Base-by-base conservation (phyloP, 805 yeast genomes). In the Hanseniaspora vineae region DNA sequence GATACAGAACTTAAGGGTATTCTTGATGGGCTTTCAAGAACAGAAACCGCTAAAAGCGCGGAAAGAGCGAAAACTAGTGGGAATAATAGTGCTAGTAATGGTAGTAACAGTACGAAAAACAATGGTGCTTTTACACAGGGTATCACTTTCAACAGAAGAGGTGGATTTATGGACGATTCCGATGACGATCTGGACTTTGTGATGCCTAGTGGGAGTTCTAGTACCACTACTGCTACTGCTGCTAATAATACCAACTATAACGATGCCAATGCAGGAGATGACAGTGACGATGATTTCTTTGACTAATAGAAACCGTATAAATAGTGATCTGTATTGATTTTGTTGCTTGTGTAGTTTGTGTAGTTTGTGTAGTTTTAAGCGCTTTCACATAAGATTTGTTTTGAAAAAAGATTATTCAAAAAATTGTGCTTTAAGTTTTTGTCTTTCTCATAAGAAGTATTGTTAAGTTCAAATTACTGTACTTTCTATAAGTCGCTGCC, bases 1-100 rank as follows among this genome's bases (percentile, higher is more conserved):
- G 97, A 92, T 61, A 72, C 75, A 33, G 96, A 88, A 53, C 75
- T 90, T 46, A 95, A 88, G 31, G 81, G 78, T 54, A 77, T 92
- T 45, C 70, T 90, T 53, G 88, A 87, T 60, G 88, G 89, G 50
- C 71, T 90, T 33, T 81, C 95, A 6, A 73, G 81, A 40, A 40
- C 19, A 11, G 43, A 40, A 40, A 19, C 3, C n/a, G 32, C 31
- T 23, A 4, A 23, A 23, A 23, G 8, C 8, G 29, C 29, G 8
- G 29, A 23, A 23, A 23, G 8, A 23, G n/a, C n/a, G n/a, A 23
- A 23, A 23, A 5, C 29, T 23, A 23, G 8, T 23, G 29, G n/a
- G n/a, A n/a, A n/a, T n/a, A n/a, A n/a, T n/a, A n/a, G n/a, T n/a
- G n/a, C 9, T 12, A 31, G 33, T 33, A 33, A n/a, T 33, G 11